phyloP scores from a whole-genome alignment of 1,139 yeast genomes.

The Candida tetrigidarum region DNA sequence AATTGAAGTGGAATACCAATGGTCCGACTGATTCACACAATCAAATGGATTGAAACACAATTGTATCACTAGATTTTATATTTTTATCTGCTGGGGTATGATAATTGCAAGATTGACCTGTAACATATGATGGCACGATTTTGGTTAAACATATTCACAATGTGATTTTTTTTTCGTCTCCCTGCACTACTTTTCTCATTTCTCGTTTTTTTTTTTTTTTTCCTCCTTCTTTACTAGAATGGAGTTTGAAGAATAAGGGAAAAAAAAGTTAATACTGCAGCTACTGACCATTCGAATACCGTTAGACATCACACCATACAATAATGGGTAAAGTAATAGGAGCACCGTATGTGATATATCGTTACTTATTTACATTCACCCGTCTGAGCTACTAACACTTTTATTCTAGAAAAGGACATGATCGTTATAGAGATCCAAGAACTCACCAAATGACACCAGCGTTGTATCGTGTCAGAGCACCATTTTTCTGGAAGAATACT shows the following conservation, averaged over 20 bases:
- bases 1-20: no score
- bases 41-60: no score
- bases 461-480: conserved; percentile 84
- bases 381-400: conserved; percentile 17
- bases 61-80: no score
- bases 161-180: no score
- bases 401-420: conserved; percentile 30
- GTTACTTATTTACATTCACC: neutral
- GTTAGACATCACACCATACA: neutral
- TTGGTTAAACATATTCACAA: no score
- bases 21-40: no score
- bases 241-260: neutral
- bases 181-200: no score
- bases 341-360: conserved; percentile 18
- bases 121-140: no score
- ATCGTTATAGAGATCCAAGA: conserved; percentile 68
- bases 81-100: no score
- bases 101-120: no score
- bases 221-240: no score
- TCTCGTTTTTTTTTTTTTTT: no score
- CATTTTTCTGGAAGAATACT: conserved; percentile 80
- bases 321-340: conserved; percentile 18
- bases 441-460: conserved; percentile 95
- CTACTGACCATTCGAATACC: neutral
- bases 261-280: neutral